Conservation (phyloP, 345 rosid genomes). For the Psidium friedrichsthalianum region DNA sequence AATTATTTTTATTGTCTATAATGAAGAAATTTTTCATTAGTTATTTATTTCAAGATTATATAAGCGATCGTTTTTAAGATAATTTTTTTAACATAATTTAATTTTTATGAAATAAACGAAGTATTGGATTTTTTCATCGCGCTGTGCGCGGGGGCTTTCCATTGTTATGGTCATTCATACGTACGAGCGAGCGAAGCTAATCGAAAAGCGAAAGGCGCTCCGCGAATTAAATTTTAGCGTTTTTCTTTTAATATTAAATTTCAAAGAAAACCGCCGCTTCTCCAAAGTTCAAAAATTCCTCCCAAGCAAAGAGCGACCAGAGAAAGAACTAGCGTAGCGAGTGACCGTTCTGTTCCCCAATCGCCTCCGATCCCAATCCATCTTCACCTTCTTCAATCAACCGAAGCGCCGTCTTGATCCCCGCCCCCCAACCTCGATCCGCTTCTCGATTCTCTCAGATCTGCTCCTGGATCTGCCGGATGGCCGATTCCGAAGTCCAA, state of each 20-base stretch:
- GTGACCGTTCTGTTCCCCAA: neutral
- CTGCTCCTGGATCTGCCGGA: constrained; percentile 34
- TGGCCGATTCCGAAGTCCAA: constrained; percentile 42
- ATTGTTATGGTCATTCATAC: neutral
- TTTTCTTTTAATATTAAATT: neutral
- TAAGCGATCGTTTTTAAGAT: too few relatives aligned
- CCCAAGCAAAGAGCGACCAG: neutral
- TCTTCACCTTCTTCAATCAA: neutral
- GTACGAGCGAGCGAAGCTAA: neutral
- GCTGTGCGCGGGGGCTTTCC: neutral
- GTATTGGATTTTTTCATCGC: neutral
- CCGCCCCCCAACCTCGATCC: constrained; percentile 7
- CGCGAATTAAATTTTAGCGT: neutral
- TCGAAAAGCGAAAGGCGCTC: neutral
- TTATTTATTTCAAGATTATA: too few relatives aligned
- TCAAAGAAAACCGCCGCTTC: neutral
- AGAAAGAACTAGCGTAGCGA: neutral
- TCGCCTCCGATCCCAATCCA: neutral
- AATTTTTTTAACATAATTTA: neutral
- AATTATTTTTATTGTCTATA: accelerated
- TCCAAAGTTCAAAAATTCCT: neutral
- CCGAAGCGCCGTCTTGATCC: neutral
- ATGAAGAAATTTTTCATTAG: too few relatives aligned
- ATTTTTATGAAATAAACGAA: neutral
- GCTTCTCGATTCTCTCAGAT: constrained; percentile 1